A percentile compares a stretch with the other conserved stretches of the same genome.
phyloP scores from a whole-genome alignment of 371 early-diverging fungal genomes.

The Apophysomyces variabilis region DNA sequence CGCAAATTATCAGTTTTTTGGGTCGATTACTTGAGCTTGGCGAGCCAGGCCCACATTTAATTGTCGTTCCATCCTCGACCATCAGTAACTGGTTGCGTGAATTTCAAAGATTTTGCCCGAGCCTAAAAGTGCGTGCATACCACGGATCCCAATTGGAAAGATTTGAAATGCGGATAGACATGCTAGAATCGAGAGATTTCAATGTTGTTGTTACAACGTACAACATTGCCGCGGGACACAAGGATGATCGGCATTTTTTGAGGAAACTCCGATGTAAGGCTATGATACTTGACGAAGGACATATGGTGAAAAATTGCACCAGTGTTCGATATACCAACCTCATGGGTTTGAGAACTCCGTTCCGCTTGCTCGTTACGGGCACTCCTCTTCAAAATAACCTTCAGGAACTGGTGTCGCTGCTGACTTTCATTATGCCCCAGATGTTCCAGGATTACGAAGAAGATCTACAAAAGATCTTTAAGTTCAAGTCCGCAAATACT shows the following conservation, averaged over 20 bases:
- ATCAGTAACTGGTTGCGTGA: slow-evolving; percentile 90
- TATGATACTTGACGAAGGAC: slow-evolving; percentile 96
- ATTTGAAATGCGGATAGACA: slow-evolving; percentile 50
- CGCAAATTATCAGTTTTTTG: slow-evolving; percentile 91
- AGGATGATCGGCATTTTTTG: slow-evolving; percentile 79
- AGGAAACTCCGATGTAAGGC: slow-evolving; percentile 54
- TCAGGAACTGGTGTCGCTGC: slow-evolving; percentile 77
- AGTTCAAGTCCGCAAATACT: slow-evolving; percentile 44
- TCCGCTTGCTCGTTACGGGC: slow-evolving; percentile 79
- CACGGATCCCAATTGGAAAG: slow-evolving; percentile 77
- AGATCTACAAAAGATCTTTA: slow-evolving; percentile 56
- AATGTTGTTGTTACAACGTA: slow-evolving; percentile 76
- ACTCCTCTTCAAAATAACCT: slow-evolving; percentile 91
- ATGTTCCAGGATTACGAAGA: slow-evolving; percentile 74
- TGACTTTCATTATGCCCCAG: slow-evolving; percentile 93
- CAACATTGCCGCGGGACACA: slow-evolving; percentile 72
- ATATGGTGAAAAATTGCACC: slow-evolving; percentile 88
- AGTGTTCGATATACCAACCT: slow-evolving; percentile 83
- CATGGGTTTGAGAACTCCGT: slow-evolving; percentile 60
- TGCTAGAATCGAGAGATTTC: slow-evolving; percentile 39
- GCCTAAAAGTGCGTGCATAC: slow-evolving; percentile 68
- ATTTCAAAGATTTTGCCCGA: slow-evolving; percentile 77
- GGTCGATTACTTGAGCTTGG: slow-evolving; percentile 66
- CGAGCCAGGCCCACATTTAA: slow-evolving; percentile 72
- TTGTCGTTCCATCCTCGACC: slow-evolving; percentile 93